phyloP scores from a whole-genome alignment of 306 rosid species.

The Casuarina equisetifolia region DNA sequence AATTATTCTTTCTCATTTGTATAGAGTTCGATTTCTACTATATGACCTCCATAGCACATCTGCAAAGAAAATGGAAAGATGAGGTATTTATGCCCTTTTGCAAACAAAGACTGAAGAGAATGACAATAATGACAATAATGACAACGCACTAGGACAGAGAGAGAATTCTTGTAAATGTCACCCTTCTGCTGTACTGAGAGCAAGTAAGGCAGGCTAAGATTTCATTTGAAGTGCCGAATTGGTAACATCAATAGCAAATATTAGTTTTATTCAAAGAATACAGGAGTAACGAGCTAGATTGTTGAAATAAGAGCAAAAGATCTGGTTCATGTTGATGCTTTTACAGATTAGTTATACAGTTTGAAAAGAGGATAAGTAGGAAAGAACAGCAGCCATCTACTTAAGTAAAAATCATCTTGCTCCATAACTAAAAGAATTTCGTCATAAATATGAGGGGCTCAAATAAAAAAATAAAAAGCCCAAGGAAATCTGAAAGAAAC shows the following conservation, averaged over 20 bases:
- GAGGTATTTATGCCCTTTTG: background rate
- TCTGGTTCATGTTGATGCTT: background rate
- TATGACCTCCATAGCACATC: background rate
- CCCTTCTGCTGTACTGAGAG: no score
- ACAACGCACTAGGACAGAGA: background rate
- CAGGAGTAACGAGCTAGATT: background rate
- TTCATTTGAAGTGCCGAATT: background rate
- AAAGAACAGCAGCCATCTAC: background rate
- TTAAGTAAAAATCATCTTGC: background rate
- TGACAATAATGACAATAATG: background rate
- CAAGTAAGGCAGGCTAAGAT: no score
- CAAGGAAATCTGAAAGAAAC: slow-evolving; percentile 13
- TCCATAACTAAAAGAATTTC: background rate
- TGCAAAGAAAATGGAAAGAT: background rate
- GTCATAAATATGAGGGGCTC: background rate
- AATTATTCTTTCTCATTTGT: background rate
- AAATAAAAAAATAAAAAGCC: background rate
- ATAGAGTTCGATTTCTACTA: background rate
- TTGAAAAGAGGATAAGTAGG: background rate
- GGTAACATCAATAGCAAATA: background rate
- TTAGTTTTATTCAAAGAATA: background rate
- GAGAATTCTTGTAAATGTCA: background rate
- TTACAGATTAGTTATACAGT: background rate
- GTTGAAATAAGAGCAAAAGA: background rate
- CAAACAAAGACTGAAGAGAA: background rate